phyloP scores from a whole-genome alignment of 148 eudicot genomes.

The Silene conica region DNA sequence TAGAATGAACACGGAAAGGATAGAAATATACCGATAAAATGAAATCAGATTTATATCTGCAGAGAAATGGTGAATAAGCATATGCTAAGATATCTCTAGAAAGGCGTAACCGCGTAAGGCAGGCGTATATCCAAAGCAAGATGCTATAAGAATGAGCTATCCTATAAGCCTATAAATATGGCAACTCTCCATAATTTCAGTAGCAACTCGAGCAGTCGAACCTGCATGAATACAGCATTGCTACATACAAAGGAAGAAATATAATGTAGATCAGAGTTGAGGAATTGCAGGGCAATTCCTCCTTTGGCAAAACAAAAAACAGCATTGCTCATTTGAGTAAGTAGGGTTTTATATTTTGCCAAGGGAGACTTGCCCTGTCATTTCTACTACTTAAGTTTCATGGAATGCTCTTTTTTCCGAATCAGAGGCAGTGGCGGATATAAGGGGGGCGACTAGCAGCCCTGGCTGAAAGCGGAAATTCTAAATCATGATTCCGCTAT shows the following conservation, averaged over 20 bases:
- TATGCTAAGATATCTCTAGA: not conserved
- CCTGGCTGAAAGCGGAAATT: too few relatives aligned
- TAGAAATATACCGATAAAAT: not conserved
- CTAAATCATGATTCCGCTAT: not conserved
- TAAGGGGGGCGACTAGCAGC: too few relatives aligned
- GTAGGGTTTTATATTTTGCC: not conserved
- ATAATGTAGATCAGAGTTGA: not conserved
- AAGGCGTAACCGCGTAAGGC: too few relatives aligned
- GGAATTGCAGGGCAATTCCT: conserved; percentile 12
- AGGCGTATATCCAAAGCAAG: not conserved
- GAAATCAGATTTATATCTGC: too few relatives aligned
- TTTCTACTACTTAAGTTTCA: conserved; percentile 9
- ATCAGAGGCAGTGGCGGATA: too few relatives aligned
- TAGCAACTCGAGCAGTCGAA: not conserved
- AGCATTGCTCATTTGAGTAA: not conserved
- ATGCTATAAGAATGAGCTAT: not conserved
- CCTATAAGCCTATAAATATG: conserved; percentile 4
- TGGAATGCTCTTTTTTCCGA: too few relatives aligned
- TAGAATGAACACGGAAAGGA: too few relatives aligned
- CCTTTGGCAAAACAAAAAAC: not conserved
- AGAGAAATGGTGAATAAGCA: not conserved
- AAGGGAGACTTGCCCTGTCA: conserved; percentile 21
- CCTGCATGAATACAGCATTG: not conserved
- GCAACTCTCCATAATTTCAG: not conserved
- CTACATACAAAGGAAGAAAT: not conserved